Evolutionary conservation across 176 grass and related monocot species (phyloP), one percentile per base, ranked within the genome.

Genomic region (Bonia amplexicaulis): DNA sequence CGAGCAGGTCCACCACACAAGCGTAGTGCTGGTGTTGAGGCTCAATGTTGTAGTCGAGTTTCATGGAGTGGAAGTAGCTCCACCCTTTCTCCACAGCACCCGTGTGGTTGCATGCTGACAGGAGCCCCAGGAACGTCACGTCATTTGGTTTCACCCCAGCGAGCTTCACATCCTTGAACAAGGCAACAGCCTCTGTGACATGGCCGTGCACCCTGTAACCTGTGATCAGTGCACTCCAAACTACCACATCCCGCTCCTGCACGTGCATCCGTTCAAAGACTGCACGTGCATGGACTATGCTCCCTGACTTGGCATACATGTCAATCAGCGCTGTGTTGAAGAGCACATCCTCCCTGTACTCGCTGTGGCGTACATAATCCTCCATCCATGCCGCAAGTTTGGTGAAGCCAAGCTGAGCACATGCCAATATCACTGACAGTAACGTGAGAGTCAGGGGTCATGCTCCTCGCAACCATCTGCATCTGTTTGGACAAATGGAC

Each of bases 41-140:
- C 62, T 91, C 86, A 12, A 96, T 87, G 13, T 49, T 87, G 40
- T 87, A 89, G 37, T 87, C 73, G 55, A 55, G 65, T 74, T 81
- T 95, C 91, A 93, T 93, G 44, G 89, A 91, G 12, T 91, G 84
- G 63, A 93, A 93, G 69, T 91, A 96, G 33, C 54, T 85, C 91
- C 93, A 96, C 15, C 93, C 91, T 85, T 87, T 80, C 49, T 93
- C 91, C 31, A 96, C 77, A 41, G 81, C 80, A 27, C 93, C 93
- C 0, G 39, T 80, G 46, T 92, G 90, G 62, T 92, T 95, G 49
- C 90, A 92, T 7, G 90, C 90, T 35, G 88, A 92, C 44, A 95
- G 73, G n/a, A 92, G 83, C 27, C 93, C 90, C 16, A 95, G 33
- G 76, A 90, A 92, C 15, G 93, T 92, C 53, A 95, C 88, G 17